Conservation (phyloP, 768 basidiomycete species). For the Macrolepiota albuminosa region DNA sequence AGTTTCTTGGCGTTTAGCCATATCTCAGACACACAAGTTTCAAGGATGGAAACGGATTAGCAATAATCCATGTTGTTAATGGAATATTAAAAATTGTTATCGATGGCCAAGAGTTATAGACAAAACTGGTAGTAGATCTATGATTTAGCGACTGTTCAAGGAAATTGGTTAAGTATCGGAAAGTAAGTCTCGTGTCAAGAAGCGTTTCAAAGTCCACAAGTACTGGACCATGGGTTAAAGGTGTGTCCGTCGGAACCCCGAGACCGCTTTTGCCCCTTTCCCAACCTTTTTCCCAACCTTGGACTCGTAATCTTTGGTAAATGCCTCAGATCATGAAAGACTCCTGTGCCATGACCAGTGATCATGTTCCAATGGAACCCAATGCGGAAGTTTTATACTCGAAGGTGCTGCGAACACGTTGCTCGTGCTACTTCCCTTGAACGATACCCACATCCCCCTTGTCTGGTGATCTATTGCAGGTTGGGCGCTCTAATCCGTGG, state of each 20-base stretch:
- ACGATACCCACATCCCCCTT: not conserved
- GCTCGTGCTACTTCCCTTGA: not conserved
- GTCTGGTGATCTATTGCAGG: not conserved
- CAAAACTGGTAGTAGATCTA: slow-evolving; percentile 11
- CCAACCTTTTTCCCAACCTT: slow-evolving; percentile 1
- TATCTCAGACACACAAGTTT: not conserved
- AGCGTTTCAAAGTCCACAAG: slow-evolving; percentile 1
- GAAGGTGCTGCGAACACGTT: slow-evolving; percentile 9
- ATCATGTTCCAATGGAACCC: not conserved
- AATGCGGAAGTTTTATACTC: not conserved
- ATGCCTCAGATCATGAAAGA: slow-evolving; percentile 7
- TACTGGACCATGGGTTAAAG: slow-evolving; percentile 5
- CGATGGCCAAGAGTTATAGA: slow-evolving; percentile 7
- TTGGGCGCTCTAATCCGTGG: too few species aligned
- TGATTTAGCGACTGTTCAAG: slow-evolving; percentile 4
- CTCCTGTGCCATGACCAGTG: not conserved
- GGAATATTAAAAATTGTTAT: slow-evolving; percentile 3
- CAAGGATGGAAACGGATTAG: not conserved
- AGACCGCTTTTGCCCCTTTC: not conserved
- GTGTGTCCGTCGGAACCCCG: slow-evolving; percentile 4
- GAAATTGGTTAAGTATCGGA: slow-evolving; percentile 2
- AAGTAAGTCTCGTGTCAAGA: slow-evolving; percentile 9
- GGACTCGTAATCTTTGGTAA: not conserved
- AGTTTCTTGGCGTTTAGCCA: not conserved
- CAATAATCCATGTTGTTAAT: not conserved